Evolutionary conservation across 2,329 filamentous ascomycete genomes (phyloP), one percentile per base, ranked within the genome.

Genomic region (Magnaporthiopsis poae): DNA sequence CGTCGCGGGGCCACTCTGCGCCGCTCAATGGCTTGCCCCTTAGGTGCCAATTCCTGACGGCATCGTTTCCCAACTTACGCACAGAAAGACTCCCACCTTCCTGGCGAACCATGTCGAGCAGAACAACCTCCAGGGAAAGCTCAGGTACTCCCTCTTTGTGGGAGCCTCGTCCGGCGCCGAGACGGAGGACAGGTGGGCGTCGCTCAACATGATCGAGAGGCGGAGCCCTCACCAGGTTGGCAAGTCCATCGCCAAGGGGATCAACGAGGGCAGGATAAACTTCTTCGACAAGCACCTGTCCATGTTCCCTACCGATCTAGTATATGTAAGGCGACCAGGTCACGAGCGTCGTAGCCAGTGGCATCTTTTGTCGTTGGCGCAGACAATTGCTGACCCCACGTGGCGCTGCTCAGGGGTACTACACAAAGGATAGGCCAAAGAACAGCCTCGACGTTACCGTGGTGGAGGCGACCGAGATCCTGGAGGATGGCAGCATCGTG

Each of bases 251-350:
- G 86, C 92, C 68, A 94, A 91, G 81, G 92, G 92, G 12, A 96
- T 96, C 79, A 96, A 96, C 77, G 87, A 89, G 72, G 92, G 92
- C 61, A 84, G 89, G 71, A 96, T 96, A 79, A 88, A 94, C 69
- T 96, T 96, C 79, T 96, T 96, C 75, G 92, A 96, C 77, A 96
- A 96, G 81, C 92, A 96, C 80, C 77, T 96, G 74, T 92, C 89
- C 78, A 96, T 96, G 92, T 96, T 96, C 76, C 92, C 92, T 4
- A 84, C 88, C 59, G 92, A 96, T 75, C 81, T 96, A 70, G 89
- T 94, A 76, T 95, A 95, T 75, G 64, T 65, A 65, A 61, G 64
- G 27, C 13, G n/a, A 85, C 88, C 79, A 74, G 79, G 21, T 8
- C 8, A 25, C 5, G 0, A 25, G 46, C 21, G 21, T 21, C 18